Conservation (phyloP, 2,329 filamentous ascomycete species). For the Arachnomyces sp. region DNA sequence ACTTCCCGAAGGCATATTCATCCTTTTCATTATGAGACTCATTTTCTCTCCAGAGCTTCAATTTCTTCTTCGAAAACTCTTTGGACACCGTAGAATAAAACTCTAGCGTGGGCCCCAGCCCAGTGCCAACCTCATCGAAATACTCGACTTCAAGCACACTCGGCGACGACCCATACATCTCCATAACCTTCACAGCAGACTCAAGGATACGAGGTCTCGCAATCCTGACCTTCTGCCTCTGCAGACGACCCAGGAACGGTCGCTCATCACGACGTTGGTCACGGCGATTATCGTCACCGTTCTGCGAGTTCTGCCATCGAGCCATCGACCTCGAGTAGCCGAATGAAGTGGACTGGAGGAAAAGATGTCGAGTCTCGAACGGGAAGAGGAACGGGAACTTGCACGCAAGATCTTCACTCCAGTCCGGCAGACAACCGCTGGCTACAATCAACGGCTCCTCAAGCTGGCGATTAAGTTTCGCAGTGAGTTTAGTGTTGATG, state of each 20-base stretch:
- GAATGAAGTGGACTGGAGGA: slow-evolving; percentile 95
- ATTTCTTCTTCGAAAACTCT: slow-evolving; percentile 94
- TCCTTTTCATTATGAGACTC: slow-evolving; percentile 61
- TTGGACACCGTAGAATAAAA: slow-evolving; percentile 97
- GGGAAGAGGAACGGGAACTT: slow-evolving; percentile 96
- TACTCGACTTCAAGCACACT: slow-evolving; percentile 97
- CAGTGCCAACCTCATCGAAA: slow-evolving; percentile 96
- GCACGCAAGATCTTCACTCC: slow-evolving; percentile 90
- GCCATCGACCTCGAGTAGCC: slow-evolving; percentile 97
- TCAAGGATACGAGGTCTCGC: slow-evolving; percentile 90
- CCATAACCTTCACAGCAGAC: slow-evolving; percentile 97
- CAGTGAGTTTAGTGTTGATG: slow-evolving; percentile 96
- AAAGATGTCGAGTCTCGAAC: slow-evolving; percentile 93
- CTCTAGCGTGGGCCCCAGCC: slow-evolving; percentile 87
- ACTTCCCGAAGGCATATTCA: slow-evolving; percentile 76
- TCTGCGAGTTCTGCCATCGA: slow-evolving; percentile 82
- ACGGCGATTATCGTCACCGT: slow-evolving; percentile 67
- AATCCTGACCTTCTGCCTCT: slow-evolving; percentile 96
- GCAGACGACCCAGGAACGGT: slow-evolving; percentile 81
- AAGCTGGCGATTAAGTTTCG: slow-evolving; percentile 91
- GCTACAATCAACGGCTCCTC: slow-evolving; percentile 96
- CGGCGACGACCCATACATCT: slow-evolving; percentile 91
- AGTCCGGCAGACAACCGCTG: slow-evolving; percentile 88
- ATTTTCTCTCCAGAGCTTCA: slow-evolving; percentile 92
- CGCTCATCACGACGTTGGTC: slow-evolving; percentile 80